A percentile compares a stretch with the other conserved stretches of the same genome.
phyloP scores from a whole-genome alignment of 2,329 filamentous ascomycete genomes.

The Neospermospora avenae region DNA sequence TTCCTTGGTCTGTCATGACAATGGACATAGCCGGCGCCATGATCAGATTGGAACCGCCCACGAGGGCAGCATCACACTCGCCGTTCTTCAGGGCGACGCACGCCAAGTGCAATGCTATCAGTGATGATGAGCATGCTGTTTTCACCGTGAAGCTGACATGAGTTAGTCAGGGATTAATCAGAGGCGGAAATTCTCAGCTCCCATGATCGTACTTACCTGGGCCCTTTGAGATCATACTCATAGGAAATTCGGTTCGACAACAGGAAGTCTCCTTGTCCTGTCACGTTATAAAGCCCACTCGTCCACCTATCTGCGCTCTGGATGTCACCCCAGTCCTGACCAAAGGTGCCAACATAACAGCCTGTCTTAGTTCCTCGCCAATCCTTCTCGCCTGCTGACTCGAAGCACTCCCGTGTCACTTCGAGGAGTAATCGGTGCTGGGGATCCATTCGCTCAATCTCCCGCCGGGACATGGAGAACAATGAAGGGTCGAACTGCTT shows the following conservation, averaged over 20 bases:
- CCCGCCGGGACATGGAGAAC: too few relatives aligned
- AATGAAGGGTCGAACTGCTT: conserved; percentile 23
- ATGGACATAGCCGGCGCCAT: neutral
- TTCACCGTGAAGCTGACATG: neutral
- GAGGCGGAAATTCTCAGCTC: too few relatives aligned
- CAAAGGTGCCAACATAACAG: neutral
- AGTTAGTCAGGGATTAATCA: too few relatives aligned
- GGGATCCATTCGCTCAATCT: conserved; percentile 29
- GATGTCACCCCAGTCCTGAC: neutral
- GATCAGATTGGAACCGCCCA: neutral
- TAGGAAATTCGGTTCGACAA: neutral
- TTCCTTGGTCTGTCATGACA: neutral
- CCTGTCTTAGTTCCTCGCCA: neutral
- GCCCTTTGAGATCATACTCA: neutral
- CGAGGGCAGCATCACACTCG: neutral
- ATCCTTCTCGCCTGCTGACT: conserved; percentile 26
- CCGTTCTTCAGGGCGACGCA: neutral
- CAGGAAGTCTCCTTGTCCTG: neutral
- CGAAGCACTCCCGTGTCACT: conserved; percentile 31
- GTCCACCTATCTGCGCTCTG: neutral
- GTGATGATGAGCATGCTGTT: neutral
- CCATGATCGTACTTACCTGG: too few relatives aligned
- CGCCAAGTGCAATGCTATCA: neutral
- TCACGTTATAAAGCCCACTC: neutral
- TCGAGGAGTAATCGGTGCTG: conserved; percentile 31